Base-by-base conservation (phyloP, 805 yeast species). In the Wickerhamomyces hampshirensis region DNA sequence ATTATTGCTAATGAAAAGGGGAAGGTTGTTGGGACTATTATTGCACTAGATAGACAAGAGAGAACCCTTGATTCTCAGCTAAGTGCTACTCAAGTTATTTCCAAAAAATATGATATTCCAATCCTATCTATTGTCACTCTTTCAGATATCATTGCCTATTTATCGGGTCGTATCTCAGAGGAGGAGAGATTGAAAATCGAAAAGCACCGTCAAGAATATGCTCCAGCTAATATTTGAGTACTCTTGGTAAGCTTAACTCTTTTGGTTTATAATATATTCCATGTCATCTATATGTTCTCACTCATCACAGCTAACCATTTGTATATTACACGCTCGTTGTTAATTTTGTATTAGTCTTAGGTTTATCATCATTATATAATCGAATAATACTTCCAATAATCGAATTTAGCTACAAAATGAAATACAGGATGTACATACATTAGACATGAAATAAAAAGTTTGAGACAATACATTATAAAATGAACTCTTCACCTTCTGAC, bases 41-140 rank as follows among this genome's bases (percentile, higher is more conserved):
- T 93, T 55, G 95, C 96, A 6, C 74, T 93, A 49, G 98, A 93
- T 62, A 81, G 98, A 70, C 95, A 89, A 69, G 98, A 93, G 66
- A 58, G 64, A 38, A 80, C 93, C 33, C 81, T 84, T 26, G 82
- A 77, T 49, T 68, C 79, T 28, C 70, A 70, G 29, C 60, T 69
- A 49, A 81, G 93, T 48, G 95, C 98, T 32, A 85, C 96, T 5
- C 82, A 81, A 57, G 78, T 79, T 16, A 93, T 91, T 18, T 66
- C 84, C 34, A 67, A 77, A 53, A 75, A 71, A 55, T 82, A 80
- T 57, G 71, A 72, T 27, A 84, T 91, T 38, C 97, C 97, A 3
- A 96, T 93, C 17, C 60, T 84, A 38, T 76, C 84, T 34, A 89
- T 93, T 50, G 88, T 88, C 27, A 69, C 76, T 29, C 71, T 93